Evolutionary conservation across 169 alveolate genomes (phyloP).

Genomic region (Cytauxzoon felis): DNA sequence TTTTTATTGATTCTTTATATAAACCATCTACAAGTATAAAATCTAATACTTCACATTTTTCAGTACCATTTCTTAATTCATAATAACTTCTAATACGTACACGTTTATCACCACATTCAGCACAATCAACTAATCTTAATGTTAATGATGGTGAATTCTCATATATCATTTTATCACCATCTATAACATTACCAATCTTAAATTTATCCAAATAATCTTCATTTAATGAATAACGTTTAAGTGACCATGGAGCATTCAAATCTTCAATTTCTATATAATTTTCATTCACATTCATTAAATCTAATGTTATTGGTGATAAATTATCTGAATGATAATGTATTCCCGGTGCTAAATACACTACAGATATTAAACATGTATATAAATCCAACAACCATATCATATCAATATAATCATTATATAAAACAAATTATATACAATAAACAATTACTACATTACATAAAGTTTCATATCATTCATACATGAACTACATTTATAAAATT

Average conservation of each 20-base stretch:
- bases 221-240: no score
- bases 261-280: not conserved
- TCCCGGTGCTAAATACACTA: not conserved
- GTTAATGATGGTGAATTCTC: no score
- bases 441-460: no score
- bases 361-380: not conserved
- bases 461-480: no score
- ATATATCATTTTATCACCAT: not conserved
- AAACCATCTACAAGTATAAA: not conserved
- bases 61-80: not conserved
- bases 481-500: no score
- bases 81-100: not conserved
- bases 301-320: not conserved
- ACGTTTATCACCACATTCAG: not conserved
- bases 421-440: no score
- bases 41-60: not conserved
- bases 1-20: not conserved
- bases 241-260: no score
- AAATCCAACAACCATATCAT: not conserved
- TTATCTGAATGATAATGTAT: not conserved
- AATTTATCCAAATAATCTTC: not conserved
- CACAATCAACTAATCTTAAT: no score
- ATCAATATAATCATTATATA: not conserved
- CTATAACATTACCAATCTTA: not conserved
- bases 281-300: not conserved